Conservation (phyloP, 768 basidiomycete species). For the Pisolithus marmoratus region DNA sequence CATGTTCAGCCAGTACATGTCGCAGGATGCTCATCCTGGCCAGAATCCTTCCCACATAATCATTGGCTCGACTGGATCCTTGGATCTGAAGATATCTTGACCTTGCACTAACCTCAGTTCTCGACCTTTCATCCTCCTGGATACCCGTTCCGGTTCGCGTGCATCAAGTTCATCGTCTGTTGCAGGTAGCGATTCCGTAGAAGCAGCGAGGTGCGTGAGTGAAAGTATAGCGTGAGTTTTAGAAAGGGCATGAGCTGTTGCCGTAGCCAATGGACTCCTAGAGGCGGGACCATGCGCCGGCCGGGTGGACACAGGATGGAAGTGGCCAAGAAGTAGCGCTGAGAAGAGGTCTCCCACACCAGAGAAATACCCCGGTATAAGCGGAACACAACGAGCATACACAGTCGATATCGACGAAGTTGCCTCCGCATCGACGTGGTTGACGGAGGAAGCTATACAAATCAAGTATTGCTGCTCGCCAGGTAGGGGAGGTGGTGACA, state of each 20-base stretch:
- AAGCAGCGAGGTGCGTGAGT: conserved; percentile 53
- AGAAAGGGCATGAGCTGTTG: conserved; percentile 61
- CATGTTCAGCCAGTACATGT: neutral
- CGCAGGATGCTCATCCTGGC: conserved; percentile 4
- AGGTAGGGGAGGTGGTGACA: conserved; percentile 5
- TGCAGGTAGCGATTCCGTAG: conserved; percentile 42
- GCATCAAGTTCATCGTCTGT: conserved; percentile 78
- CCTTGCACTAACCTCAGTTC: conserved; percentile 83
- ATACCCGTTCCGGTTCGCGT: conserved; percentile 54
- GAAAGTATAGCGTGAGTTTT: conserved; percentile 71
- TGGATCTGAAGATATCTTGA: conserved; percentile 57
- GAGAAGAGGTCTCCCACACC: conserved; percentile 98
- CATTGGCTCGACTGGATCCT: conserved; percentile 28
- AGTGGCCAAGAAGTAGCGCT: conserved; percentile 83
- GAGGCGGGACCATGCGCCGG: conserved; percentile 24
- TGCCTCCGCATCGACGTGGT: conserved; percentile 12
- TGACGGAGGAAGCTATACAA: conserved; percentile 71
- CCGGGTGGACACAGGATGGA: conserved; percentile 26
- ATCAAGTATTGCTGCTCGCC: conserved; percentile 49
- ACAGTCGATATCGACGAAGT: conserved; percentile 36
- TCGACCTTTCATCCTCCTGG: conserved; percentile 73
- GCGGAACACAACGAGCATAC: conserved; percentile 67
- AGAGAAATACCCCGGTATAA: conserved; percentile 87
- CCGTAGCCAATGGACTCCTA: conserved; percentile 30
- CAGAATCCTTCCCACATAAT: conserved; percentile 32